Evolutionary conservation across 495 filamentous ascomycete genomes (phyloP).

Genomic region (Neurospora sp.): DNA sequence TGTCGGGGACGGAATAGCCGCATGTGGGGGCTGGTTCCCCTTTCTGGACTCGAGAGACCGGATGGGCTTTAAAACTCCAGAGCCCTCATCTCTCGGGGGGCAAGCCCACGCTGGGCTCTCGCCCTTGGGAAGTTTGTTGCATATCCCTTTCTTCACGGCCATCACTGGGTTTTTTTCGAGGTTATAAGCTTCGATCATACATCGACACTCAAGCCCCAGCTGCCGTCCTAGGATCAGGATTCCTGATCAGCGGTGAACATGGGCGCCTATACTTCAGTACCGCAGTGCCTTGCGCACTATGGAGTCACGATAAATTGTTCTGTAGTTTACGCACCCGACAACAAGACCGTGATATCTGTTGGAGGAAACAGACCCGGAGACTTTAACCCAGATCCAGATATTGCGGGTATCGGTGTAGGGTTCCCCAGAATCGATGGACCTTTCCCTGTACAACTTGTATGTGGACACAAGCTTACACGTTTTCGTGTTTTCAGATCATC

Average conservation of each 20-base stretch:
- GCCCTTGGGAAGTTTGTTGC: background rate
- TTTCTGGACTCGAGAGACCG: background rate
- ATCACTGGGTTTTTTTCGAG: background rate
- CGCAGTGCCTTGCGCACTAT: slow-evolving; percentile 11
- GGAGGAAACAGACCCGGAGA: background rate
- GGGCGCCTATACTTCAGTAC: slow-evolving; percentile 20
- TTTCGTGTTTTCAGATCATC: slow-evolving; percentile 12
- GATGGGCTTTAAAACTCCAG: background rate
- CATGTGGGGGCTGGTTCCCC: background rate
- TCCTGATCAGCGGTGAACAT: slow-evolving; percentile 8
- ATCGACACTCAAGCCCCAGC: background rate
- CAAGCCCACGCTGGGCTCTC: background rate
- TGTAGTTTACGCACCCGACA: background rate
- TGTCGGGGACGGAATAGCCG: background rate
- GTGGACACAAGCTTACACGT: background rate
- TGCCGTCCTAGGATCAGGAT: background rate
- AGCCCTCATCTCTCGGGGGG: background rate
- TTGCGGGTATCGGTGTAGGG: slow-evolving; percentile 9
- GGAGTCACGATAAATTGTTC: slow-evolving; percentile 14
- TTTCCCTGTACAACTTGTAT: background rate
- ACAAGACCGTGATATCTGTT: background rate
- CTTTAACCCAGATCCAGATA: slow-evolving; percentile 6
- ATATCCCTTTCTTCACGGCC: background rate
- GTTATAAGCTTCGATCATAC: background rate
- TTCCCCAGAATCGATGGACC: background rate